Percentiles rank a stretch among this genome's conserved stretches.
These are phyloP conservation scores for Fusarium siculi DNA, from an alignment of 2,329 filamentous ascomycete genomes.

Conservation along the genomic window DNA sequence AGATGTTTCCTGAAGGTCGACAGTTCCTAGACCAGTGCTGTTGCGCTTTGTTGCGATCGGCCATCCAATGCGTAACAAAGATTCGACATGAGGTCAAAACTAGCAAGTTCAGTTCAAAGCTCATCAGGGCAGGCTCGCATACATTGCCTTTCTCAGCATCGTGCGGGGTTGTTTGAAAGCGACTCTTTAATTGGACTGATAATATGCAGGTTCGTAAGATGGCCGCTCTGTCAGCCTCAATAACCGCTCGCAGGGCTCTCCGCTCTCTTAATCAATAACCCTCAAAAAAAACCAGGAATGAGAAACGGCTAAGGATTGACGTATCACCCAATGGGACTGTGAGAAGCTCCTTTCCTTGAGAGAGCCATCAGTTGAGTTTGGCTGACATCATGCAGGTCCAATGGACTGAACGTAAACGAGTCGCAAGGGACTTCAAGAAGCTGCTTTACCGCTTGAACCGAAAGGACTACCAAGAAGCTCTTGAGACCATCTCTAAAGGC, in stretches of 20 bases:
- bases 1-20: rapidly evolving
- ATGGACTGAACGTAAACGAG: neutral
- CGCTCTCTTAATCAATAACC: neutral
- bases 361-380: neutral
- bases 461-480: slow-evolving; percentile 14
- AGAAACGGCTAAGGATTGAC: neutral
- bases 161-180: neutral
- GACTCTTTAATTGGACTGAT: neutral
- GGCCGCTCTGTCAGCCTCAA: neutral
- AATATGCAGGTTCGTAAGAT: neutral
- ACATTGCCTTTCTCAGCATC: neutral
- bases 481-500: neutral
- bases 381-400: neutral
- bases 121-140: neutral
- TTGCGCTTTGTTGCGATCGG: neutral
- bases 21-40: rapidly evolving
- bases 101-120: rapidly evolving
- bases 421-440: slow-evolving; percentile 16
- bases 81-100: neutral
- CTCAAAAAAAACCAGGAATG: rapidly evolving
- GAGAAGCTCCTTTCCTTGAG: rapidly evolving
- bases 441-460: slow-evolving; percentile 2
- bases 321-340: slow-evolving; percentile 1
- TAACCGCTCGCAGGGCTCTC: neutral
- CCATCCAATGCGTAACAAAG: neutral